Evolutionary conservation across 345 rosid genomes (phyloP).

Genomic region (Melaleuca quinquenervia): DNA sequence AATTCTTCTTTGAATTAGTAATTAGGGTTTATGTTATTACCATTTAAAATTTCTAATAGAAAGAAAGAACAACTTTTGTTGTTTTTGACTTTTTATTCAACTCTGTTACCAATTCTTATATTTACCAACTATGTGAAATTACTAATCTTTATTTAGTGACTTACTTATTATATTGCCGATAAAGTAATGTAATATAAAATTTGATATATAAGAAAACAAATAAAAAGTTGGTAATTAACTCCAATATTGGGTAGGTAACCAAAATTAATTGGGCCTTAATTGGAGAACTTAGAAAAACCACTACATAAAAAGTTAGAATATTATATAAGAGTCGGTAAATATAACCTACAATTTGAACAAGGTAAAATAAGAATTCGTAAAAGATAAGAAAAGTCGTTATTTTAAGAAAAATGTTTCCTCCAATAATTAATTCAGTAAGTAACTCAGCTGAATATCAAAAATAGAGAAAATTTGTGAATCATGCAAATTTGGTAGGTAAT

Average conservation of each 20-base stretch:
- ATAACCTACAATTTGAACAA: background rate
- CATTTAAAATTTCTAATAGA: background rate
- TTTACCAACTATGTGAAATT: background rate
- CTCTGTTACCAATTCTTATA: background rate
- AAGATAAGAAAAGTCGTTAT: background rate
- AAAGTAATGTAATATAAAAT: background rate
- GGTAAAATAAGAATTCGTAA: background rate
- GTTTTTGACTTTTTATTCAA: background rate
- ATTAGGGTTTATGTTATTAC: background rate
- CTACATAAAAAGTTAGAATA: background rate
- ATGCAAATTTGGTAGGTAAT: background rate
- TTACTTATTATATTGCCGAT: background rate
- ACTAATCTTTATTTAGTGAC: background rate
- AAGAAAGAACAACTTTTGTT: background rate
- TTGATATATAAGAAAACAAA: background rate
- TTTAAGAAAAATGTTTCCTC: background rate
- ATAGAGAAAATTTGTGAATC: background rate
- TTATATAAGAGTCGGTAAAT: background rate
- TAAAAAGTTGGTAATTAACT: background rate
- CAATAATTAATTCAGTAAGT: background rate
- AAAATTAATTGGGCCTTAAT: background rate
- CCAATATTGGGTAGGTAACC: background rate
- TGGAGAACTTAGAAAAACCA: background rate
- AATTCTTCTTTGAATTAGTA: background rate
- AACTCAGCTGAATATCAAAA: background rate